phyloP scores from a whole-genome alignment of 164 flowering plant species.

The Malania oleifera region DNA sequence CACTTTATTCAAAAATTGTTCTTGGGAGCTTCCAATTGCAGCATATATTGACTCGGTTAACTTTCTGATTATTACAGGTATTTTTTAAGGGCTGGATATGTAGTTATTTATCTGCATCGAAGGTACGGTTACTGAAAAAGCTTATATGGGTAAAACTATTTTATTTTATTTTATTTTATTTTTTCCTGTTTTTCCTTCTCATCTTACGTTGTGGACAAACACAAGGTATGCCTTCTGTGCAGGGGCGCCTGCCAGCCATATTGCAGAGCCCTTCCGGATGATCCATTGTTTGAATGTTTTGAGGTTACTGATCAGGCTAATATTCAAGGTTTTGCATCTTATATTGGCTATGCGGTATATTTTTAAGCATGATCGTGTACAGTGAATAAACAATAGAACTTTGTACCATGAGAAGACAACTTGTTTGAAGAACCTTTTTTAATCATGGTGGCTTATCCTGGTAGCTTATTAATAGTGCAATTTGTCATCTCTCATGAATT shows the following conservation, averaged over 20 bases:
- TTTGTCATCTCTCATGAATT: neutral
- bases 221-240: slow-evolving; percentile 14
- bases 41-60: slow-evolving; percentile 2
- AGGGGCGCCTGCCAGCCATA: slow-evolving; percentile 90
- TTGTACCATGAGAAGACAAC: neutral
- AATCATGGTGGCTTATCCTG: neutral
- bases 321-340: slow-evolving; percentile 46
- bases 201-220: slow-evolving; percentile 1
- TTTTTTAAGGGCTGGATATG: slow-evolving; percentile 87
- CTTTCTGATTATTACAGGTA: slow-evolving; percentile 43
- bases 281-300: slow-evolving; percentile 81
- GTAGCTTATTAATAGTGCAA: neutral
- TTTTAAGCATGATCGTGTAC: neutral
- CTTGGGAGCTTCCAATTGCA: neutral
- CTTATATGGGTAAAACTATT: neutral
- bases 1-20: neutral
- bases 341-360: neutral
- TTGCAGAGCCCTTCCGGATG: slow-evolving; percentile 79
- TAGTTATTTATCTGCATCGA: slow-evolving; percentile 75
- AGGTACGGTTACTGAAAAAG: slow-evolving; percentile 29
- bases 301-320: slow-evolving; percentile 39
- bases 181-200: neutral
- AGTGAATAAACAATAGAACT: neutral
- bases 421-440: neutral
- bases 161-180: neutral